Conservation (phyloP, 2,329 filamentous ascomycete genomes). For the Ophiostoma fasciatum region DNA sequence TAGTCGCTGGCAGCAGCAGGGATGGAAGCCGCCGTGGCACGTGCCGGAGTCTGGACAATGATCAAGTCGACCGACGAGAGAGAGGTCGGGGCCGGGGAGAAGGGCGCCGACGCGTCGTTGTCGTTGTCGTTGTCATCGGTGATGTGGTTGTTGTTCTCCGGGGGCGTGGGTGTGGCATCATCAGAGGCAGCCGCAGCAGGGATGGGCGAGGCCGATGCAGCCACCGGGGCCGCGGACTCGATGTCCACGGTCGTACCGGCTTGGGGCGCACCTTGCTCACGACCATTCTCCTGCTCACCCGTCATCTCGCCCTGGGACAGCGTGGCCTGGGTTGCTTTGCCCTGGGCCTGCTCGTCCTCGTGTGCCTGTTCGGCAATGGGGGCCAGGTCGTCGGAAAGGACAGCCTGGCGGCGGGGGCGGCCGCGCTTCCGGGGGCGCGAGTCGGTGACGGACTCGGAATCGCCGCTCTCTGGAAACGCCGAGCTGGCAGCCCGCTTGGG, state of each 20-base stretch:
- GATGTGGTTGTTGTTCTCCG: too few species aligned
- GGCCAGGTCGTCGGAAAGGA: slow-evolving; percentile 15
- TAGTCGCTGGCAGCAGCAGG: background rate
- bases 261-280: background rate
- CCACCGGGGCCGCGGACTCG: too few species aligned
- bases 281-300: too few species aligned
- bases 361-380: slow-evolving; percentile 13
- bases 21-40: background rate
- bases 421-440: slow-evolving; percentile 18
- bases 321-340: too few species aligned
- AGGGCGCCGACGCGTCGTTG: too few species aligned
- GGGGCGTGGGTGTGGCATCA: too few species aligned
- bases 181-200: too few species aligned
- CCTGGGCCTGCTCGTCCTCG: slow-evolving; percentile 1
- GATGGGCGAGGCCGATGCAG: background rate
- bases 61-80: slow-evolving; percentile 9
- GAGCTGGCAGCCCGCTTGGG: background rate
- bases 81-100: slow-evolving; percentile 5
- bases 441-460: slow-evolving; percentile 4
- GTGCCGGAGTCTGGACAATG: slow-evolving; percentile 7
- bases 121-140: too few species aligned
- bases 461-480: slow-evolving; percentile 1
- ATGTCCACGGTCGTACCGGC: too few species aligned
- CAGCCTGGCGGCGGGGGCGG: slow-evolving; percentile 17
- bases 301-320: too few species aligned